phyloP scores from a whole-genome alignment of 2,329 filamentous ascomycete genomes.

The Scedosporium boydii region DNA sequence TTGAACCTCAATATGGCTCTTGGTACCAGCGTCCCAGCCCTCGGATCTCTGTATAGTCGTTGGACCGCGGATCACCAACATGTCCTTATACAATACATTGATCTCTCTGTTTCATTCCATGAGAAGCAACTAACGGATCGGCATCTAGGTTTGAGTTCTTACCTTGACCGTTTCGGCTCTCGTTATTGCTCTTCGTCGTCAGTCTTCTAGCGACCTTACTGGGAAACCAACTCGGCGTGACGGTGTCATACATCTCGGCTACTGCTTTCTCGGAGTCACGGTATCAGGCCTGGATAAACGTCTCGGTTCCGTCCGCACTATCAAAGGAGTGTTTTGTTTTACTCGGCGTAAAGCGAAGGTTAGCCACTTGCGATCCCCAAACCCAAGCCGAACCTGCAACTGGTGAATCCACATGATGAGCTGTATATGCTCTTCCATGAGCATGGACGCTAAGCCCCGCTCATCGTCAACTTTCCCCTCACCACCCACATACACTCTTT shows the following conservation, averaged over 20 bases:
- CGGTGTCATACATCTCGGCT: conserved; percentile 2
- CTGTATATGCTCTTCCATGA: background rate
- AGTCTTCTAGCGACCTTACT: background rate
- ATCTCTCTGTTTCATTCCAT: background rate
- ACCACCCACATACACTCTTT: too few relatives aligned
- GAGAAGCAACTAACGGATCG: background rate
- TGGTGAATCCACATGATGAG: background rate
- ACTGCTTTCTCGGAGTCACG: conserved; percentile 6
- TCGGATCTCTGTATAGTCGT: background rate
- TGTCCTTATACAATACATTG: background rate
- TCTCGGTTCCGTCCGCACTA: background rate
- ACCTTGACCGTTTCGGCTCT: background rate
- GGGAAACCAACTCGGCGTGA: conserved; percentile 2
- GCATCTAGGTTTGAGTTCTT: conserved; percentile 6
- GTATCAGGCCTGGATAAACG: conserved; percentile 3
- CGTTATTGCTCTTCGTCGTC: background rate
- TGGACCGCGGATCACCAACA: background rate
- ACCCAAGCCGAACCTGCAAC: background rate
- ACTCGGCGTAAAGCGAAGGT: background rate
- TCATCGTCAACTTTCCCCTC: too few relatives aligned
- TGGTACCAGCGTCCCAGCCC: too few relatives aligned
- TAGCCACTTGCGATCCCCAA: background rate
- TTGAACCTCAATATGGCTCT: too few relatives aligned
- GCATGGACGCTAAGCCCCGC: background rate
- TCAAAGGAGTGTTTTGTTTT: conserved; percentile 1